Evolutionary conservation across 768 basidiomycete species (phyloP), one percentile per base, ranked within the genome.

Genomic region (Lactarius psammicola): DNA sequence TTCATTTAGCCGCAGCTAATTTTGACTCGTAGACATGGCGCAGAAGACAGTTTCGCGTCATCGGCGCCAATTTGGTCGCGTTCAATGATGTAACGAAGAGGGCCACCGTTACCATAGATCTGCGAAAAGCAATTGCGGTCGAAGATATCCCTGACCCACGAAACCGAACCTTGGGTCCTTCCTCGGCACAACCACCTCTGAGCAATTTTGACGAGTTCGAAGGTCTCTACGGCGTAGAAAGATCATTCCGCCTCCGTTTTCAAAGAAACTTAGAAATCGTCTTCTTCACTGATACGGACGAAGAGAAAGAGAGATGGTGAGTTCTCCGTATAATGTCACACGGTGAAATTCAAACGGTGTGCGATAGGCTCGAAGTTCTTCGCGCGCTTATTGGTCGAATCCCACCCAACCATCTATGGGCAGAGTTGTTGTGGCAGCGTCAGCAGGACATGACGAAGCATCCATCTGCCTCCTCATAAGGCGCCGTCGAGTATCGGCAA

Each of bases 81-180:
- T 95, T 91, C 77, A 97, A 94, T 72, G 92, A 95, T 72, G 87
- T 96, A 10, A 97, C 95, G 31, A 94, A 92, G 81, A 91, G 87
- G 69, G 87, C 90, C 2, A 95, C 87, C 0, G 86, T 91, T 4
- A 93, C 90, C n/a, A 95, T 96, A 68, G 92, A 95, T 74, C 79
- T 97, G 49, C 90, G 90, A 76, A 89, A 94, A 74, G 93, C 92
- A 5, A 78, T 87, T 11, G 79, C 81, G 0, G 84, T 96, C 3
- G 85, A 90, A 69, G 94, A 95, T 72, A 86, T 90, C 62, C 87
- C 90, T 69, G 84, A 86, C 69, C 74, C 77, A 3, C 80, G 82
- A n/a, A 77, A 75, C 2, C 78, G 76, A 31, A 74, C 79, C n/a
- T 75, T 79, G 28, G 84, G 79, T 69, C 80, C 85, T 6, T 74